These are phyloP conservation scores for Phaeomoniella chlamydospora DNA, from an alignment of 2,329 filamentous ascomycete species.

Conservation along the genomic window DNA sequence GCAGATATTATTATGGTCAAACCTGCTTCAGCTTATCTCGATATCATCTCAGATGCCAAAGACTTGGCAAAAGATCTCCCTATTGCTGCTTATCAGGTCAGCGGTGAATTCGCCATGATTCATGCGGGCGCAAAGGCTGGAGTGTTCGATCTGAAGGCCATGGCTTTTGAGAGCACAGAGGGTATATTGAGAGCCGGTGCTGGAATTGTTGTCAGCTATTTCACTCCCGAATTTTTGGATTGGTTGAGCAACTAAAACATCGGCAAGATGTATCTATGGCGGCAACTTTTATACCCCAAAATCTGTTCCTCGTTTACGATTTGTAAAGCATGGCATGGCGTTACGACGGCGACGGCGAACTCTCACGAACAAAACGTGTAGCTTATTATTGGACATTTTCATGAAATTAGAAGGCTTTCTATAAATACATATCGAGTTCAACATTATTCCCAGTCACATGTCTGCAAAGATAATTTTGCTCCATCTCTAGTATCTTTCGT, in stretches of 20 bases:
- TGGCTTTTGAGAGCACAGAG: slow-evolving; percentile 90
- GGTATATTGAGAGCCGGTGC: slow-evolving; percentile 87
- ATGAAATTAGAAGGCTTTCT: no score
- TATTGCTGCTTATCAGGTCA: slow-evolving; percentile 91
- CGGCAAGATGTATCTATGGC: no score
- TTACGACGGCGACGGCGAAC: no score
- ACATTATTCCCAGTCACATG: no score
- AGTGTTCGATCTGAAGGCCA: slow-evolving; percentile 85
- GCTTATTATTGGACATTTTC: no score
- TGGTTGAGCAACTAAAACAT: slow-evolving; percentile 43
- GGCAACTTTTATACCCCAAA: no score
- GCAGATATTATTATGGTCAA: slow-evolving; percentile 99
- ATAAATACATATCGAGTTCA: no score
- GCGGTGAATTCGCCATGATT: slow-evolving; percentile 95
- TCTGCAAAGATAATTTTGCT: no score
- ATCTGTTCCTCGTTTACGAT: no score
- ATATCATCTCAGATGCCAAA: slow-evolving; percentile 96
- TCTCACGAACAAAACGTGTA: no score
- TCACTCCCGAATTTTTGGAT: slow-evolving; percentile 64
- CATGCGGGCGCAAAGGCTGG: slow-evolving; percentile 90
- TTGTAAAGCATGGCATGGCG: no score
- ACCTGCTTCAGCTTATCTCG: slow-evolving; percentile 85
- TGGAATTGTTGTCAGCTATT: slow-evolving; percentile 87
- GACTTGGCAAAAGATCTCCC: slow-evolving; percentile 84
- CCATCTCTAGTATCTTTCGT: no score